Evolutionary conservation across 1,284 basidiomycete genomes (phyloP).

Genomic region (Chalciporus sp.): DNA sequence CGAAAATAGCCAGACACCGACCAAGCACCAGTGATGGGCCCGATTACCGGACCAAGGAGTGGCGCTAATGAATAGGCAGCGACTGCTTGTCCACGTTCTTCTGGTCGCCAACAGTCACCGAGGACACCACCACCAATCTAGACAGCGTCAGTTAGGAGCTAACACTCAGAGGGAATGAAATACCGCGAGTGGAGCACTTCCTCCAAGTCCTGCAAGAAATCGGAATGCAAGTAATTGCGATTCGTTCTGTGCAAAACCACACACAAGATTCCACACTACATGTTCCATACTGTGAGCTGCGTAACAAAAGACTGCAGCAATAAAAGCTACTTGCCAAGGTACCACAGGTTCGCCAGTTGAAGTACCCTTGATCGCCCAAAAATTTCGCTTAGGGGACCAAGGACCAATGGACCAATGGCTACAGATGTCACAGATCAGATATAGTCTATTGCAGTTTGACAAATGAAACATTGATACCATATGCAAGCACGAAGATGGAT

Average conservation of each 20-base stretch:
- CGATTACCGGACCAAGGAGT: constrained; percentile 60
- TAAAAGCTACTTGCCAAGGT: constrained; percentile 44
- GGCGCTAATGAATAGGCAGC: constrained; percentile 69
- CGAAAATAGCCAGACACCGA: constrained; percentile 17
- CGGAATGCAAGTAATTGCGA: constrained; percentile 65
- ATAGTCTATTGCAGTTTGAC: background rate
- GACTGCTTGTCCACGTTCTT: constrained; percentile 69
- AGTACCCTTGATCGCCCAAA: constrained; percentile 48
- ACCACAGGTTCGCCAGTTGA: constrained; percentile 60
- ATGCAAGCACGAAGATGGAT: constrained; percentile 71
- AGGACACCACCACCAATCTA: constrained; percentile 71
- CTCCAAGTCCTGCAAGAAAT: constrained; percentile 64
- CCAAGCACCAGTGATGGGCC: constrained; percentile 67
- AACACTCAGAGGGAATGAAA: constrained; percentile 22
- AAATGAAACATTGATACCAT: constrained; percentile 42
- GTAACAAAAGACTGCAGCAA: constrained; percentile 8
- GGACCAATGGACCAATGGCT: constrained; percentile 52
- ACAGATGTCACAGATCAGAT: constrained; percentile 26
- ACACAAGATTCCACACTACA: constrained; percentile 65
- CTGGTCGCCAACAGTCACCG: constrained; percentile 69
- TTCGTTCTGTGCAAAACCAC: constrained; percentile 63
- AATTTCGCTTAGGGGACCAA: constrained; percentile 62
- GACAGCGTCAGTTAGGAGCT: background rate
- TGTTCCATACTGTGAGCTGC: background rate
- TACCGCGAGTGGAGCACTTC: constrained; percentile 64